Evolutionary conservation across 176 grass and related monocot species (phyloP).

Genomic region (Oryza nivara): DNA sequence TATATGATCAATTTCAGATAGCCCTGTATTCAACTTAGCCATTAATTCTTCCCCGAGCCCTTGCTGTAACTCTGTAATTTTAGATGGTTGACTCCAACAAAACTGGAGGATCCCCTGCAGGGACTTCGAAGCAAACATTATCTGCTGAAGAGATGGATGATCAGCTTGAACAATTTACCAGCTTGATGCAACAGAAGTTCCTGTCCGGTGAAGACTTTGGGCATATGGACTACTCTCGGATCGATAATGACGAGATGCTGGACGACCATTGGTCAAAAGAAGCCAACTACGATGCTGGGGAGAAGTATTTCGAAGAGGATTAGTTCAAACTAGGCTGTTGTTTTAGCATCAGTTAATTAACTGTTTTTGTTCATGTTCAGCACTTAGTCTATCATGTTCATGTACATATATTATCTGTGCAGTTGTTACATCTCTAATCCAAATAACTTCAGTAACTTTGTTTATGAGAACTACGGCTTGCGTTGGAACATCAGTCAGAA

Average conservation of each 20-base stretch:
- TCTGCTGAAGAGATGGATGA: conserved; percentile 77
- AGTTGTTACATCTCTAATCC: neutral
- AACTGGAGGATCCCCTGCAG: neutral
- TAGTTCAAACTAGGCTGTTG: conserved; percentile 19
- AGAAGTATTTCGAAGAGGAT: conserved; percentile 87
- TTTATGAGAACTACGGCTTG: neutral
- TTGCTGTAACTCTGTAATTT: neutral
- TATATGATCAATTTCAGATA: neutral
- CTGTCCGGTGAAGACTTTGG: conserved; percentile 65
- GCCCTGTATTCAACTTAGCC: neutral
- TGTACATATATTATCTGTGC: conserved; percentile 6
- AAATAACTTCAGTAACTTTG: neutral
- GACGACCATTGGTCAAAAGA: conserved; percentile 89
- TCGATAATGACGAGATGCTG: conserved; percentile 81
- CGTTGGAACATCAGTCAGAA: neutral
- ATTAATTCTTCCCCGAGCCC: neutral
- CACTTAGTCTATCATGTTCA: neutral
- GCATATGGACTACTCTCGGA: conserved; percentile 70
- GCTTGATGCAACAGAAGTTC: conserved; percentile 86
- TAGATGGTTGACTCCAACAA: conserved; percentile 35
- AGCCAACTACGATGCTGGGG: conserved; percentile 80
- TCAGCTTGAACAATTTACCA: conserved; percentile 80
- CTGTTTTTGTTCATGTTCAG: neutral
- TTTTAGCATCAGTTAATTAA: neutral
- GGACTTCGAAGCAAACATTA: conserved; percentile 41